Base-by-base conservation (phyloP, 371 early-diverging fungal species). In the Rhizopus stolonifer region DNA sequence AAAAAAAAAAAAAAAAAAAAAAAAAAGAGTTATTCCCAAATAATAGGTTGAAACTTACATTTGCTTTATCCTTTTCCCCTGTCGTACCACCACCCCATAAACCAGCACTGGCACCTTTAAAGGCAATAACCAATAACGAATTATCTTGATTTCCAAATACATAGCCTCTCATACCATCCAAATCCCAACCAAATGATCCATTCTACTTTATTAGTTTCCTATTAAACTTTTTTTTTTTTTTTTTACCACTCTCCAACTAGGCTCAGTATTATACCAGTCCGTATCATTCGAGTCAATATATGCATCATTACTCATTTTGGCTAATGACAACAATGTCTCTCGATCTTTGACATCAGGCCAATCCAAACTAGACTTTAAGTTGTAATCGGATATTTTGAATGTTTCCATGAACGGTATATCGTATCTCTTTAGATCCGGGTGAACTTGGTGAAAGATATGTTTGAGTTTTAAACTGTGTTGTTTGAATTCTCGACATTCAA, bases 81-180 rank as follows among this genome's bases (percentile, higher is more conserved):
- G 94, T 91, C n/a, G 84, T 79, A 17, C 86, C 92, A 17, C 89
- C 89, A 8, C 81, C 79, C 49, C 88, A 79, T 32, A 88, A 58
- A 17, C 81, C 81, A 31, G 85, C 85, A 17, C 86, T 83, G 8
- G 98, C 96, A 34, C 98, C 98, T 65, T 98, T 98, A 57, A 95
- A 72, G 34, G 88, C 83, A 36, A 98, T 69, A 15, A 96, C 82
- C 15, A 95, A 60, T 0, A 87, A 74, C 8, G 82, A 79, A 44
- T 89, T 79, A 46, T 78, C 69, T 9, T 66, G 65, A 65, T 89
- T 84, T 4, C 77, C 74, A 74, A 90, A 96, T 11, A 96, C 85
- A 64, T 98, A 90, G 10, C 96, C 96, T 32, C 95, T 81, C n/a
- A 98, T 67, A 14, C 93, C 93, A 63, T 91, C 87, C 8, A 72